These are phyloP conservation scores for Marchantia paleacea DNA, from an alignment of 225 moss, liverwort and hornwort species.

Conservation along the genomic window DNA sequence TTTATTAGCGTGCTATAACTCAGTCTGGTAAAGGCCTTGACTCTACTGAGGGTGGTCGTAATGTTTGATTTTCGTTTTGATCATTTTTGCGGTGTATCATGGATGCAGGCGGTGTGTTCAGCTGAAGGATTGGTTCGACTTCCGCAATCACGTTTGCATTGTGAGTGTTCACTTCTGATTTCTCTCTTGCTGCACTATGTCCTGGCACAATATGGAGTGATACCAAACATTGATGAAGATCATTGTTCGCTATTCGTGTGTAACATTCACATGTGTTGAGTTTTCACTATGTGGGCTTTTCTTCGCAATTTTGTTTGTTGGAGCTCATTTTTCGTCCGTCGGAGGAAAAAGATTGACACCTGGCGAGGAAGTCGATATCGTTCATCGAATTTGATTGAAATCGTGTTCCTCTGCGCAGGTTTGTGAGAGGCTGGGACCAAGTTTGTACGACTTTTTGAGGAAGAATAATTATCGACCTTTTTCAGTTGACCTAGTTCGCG, in stretches of 20 bases:
- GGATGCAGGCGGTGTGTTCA: conserved; percentile 87
- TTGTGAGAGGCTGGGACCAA: conserved; percentile 92
- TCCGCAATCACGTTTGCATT: conserved; percentile 96
- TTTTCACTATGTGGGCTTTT: too few relatives aligned
- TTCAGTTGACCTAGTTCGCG: conserved; percentile 91
- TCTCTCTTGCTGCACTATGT: neutral
- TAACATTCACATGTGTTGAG: too few relatives aligned
- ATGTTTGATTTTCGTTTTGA: neutral
- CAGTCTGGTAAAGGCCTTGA: conserved; percentile 30
- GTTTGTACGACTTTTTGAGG: conserved; percentile 87
- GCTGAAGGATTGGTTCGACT: conserved; percentile 97
- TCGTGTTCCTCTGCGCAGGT: conserved; percentile 46
- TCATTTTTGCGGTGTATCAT: conserved; percentile 6
- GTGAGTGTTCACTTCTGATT: conserved; percentile 37
- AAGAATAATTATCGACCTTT: conserved; percentile 95
- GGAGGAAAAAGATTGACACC: neutral
- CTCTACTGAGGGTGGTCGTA: neutral
- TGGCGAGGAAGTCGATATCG: neutral
- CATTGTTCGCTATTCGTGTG: too few relatives aligned
- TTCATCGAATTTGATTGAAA: neutral
- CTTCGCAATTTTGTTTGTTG: too few relatives aligned
- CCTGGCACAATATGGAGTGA: too few relatives aligned
- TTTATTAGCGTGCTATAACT: conserved; percentile 34
- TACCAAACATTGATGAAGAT: too few relatives aligned
- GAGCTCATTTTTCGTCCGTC: neutral